phyloP scores from a whole-genome alignment of 2,329 filamentous ascomycete genomes.

The Lasiodiplodia gonubiensis region DNA sequence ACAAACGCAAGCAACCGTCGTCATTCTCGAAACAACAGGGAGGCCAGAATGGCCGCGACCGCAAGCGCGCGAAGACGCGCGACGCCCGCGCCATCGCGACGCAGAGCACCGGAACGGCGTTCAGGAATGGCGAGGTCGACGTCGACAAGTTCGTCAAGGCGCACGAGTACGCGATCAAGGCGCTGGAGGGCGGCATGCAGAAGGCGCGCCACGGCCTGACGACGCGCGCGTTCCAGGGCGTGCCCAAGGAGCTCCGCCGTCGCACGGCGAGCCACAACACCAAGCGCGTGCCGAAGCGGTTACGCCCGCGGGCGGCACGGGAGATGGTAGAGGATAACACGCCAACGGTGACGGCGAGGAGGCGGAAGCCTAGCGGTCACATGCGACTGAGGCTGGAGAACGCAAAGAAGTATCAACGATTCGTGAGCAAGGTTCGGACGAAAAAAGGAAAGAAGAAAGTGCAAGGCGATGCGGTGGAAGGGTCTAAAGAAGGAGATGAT shows the following conservation, averaged over 20 bases:
- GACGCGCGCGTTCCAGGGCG: conserved; percentile 85
- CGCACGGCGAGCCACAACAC: conserved; percentile 95
- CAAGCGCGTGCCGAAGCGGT: conserved; percentile 80
- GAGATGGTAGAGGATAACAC: conserved; percentile 92
- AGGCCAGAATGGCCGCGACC: conserved; percentile 24
- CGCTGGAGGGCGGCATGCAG: conserved; percentile 81
- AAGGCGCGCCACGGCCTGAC: conserved; percentile 69
- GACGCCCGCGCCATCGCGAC: conserved; percentile 38
- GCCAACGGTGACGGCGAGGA: conserved; percentile 72
- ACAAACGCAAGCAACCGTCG: conserved; percentile 25
- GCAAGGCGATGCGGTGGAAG: conserved; percentile 36
- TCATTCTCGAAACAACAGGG: conserved; percentile 3
- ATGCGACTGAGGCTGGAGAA: conserved; percentile 73
- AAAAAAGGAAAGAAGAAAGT: conserved; percentile 43
- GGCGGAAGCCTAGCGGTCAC: conserved; percentile 62
- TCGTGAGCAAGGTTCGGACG: conserved; percentile 43
- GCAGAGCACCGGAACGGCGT: conserved; percentile 54
- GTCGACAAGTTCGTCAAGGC: conserved; percentile 82
- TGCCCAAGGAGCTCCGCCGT: conserved; percentile 82
- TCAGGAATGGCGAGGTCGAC: conserved; percentile 77
- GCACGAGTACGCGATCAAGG: conserved; percentile 86
- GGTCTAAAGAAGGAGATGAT: background rate
- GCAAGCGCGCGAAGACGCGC: conserved; percentile 27
- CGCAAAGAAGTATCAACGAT: conserved; percentile 68
- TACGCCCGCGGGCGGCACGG: conserved; percentile 71